Evolutionary conservation across 2,329 filamentous ascomycete species (phyloP).

Genomic region (Neurospora sp.): DNA sequence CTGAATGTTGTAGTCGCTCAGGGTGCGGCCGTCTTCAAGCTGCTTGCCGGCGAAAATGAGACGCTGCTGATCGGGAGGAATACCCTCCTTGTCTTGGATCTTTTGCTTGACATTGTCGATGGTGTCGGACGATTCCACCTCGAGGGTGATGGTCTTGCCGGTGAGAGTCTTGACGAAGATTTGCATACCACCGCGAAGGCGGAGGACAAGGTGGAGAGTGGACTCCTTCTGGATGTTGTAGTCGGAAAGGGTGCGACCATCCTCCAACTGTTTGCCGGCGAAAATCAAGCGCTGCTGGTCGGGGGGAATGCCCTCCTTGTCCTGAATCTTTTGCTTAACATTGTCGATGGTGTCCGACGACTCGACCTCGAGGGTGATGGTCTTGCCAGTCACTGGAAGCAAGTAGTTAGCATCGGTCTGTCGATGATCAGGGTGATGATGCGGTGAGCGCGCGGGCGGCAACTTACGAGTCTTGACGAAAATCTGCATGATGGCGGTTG

Average conservation of each 20-base stretch:
- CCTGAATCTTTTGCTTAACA: slow-evolving; percentile 82
- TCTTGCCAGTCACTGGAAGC: slow-evolving; percentile 66
- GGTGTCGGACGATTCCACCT: slow-evolving; percentile 81
- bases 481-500: slow-evolving; percentile 69
- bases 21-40: slow-evolving; percentile 84
- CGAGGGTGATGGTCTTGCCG: slow-evolving; percentile 88
- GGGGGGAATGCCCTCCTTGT: slow-evolving; percentile 82
- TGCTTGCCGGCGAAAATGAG: slow-evolving; percentile 96
- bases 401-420: slow-evolving; percentile 21
- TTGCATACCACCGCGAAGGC: slow-evolving; percentile 56
- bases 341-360: slow-evolving; percentile 75
- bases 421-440: slow-evolving; percentile 31
- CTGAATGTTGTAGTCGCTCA: slow-evolving; percentile 92
- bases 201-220: slow-evolving; percentile 65
- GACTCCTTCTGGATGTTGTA: slow-evolving; percentile 54
- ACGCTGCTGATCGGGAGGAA: slow-evolving; percentile 91
- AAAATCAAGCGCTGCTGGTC: slow-evolving; percentile 81
- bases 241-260: slow-evolving; percentile 42
- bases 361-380: slow-evolving; percentile 73
- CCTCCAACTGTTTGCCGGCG: slow-evolving; percentile 44
- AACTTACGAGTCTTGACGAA: slow-evolving; percentile 91
- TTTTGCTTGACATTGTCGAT: slow-evolving; percentile 97
- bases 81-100: slow-evolving; percentile 97
- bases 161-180: slow-evolving; percentile 80
- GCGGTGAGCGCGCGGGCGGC: slow-evolving; percentile 15